Evolutionary conservation across 768 basidiomycete species (phyloP).

Genomic region (Podaxis sp.): DNA sequence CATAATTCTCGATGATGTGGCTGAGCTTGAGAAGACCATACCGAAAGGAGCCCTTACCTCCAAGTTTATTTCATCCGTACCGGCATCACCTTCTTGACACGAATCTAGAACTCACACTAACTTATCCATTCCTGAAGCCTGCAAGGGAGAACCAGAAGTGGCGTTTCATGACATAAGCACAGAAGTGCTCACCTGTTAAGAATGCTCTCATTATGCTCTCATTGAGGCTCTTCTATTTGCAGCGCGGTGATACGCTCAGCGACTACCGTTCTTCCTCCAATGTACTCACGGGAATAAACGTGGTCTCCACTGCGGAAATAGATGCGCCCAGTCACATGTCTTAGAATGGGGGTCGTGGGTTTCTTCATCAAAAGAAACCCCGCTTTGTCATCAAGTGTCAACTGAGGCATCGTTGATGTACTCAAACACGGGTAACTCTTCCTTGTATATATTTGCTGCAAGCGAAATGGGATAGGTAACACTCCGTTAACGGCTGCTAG

Average conservation of each 20-base stretch:
- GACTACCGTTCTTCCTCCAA: constrained; percentile 15
- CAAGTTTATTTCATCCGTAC: constrained; percentile 5
- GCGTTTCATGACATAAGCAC: constrained; percentile 9
- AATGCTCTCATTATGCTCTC: neutral
- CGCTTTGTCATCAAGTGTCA: neutral
- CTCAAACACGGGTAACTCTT: neutral
- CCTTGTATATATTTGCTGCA: neutral
- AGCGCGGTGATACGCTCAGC: constrained; percentile 21
- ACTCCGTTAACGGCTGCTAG: neutral
- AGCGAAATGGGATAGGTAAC: neutral
- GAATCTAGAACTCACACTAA: constrained; percentile 5
- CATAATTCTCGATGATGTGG: constrained; percentile 12
- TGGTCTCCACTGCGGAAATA: constrained; percentile 32
- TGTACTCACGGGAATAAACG: constrained; percentile 4
- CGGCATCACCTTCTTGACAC: constrained; percentile 10
- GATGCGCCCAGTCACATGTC: constrained; percentile 35
- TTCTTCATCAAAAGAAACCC: constrained; percentile 12
- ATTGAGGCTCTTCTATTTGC: constrained; percentile 9
- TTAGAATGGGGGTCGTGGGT: constrained; percentile 19
- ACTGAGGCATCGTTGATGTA: neutral
- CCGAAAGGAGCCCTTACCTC: constrained; percentile 9
- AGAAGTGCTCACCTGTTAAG: neutral
- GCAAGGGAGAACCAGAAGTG: neutral
- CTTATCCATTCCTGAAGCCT: neutral
- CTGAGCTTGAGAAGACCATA: constrained; percentile 13